These are phyloP conservation scores for Juglanconis oblonga DNA, from an alignment of 2,329 filamentous ascomycete genomes.

Conservation along the genomic window DNA sequence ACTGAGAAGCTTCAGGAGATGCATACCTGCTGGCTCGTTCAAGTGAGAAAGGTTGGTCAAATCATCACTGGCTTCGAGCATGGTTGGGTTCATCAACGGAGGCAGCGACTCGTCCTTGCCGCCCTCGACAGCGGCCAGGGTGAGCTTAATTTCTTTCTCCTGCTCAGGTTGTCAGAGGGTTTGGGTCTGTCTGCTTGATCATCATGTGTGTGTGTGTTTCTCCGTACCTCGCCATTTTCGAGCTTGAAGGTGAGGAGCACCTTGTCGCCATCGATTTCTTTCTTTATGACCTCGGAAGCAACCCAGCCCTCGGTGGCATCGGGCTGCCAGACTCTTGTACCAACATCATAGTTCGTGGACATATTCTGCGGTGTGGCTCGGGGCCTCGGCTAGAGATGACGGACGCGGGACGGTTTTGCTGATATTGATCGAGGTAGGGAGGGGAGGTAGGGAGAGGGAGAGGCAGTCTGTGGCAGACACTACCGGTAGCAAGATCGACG, in stretches of 20 bases:
- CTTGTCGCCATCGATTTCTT: constrained; percentile 79
- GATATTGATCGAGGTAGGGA: constrained; percentile 9
- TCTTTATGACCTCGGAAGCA: constrained; percentile 88
- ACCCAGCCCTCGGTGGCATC: constrained; percentile 96
- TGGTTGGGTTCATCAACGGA: constrained; percentile 94
- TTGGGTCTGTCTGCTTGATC: background rate
- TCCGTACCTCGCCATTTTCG: constrained; percentile 85
- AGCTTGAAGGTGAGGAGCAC: constrained; percentile 84
- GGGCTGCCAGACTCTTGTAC: constrained; percentile 97
- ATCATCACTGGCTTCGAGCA: constrained; percentile 98
- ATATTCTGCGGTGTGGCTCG: constrained; percentile 44
- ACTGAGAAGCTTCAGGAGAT: background rate
- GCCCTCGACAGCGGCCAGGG: constrained; percentile 70
- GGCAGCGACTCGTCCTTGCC: constrained; percentile 77
- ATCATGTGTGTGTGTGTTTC: background rate
- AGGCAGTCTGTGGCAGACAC: constrained; percentile 17
- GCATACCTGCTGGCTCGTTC: constrained; percentile 91
- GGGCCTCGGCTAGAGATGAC: constrained; percentile 1
- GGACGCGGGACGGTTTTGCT: constrained; percentile 2
- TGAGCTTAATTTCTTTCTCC: constrained; percentile 78
- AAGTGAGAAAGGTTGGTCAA: constrained; percentile 95
- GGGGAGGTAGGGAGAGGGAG: background rate
- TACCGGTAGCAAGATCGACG: constrained; percentile 20
- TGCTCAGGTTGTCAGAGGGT: constrained; percentile 34
- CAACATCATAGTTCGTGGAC: constrained; percentile 94